Evolutionary conservation across 1,284 basidiomycete genomes (phyloP), one percentile per base, ranked within the genome.

Genomic region (Microbotryum saponariae): DNA sequence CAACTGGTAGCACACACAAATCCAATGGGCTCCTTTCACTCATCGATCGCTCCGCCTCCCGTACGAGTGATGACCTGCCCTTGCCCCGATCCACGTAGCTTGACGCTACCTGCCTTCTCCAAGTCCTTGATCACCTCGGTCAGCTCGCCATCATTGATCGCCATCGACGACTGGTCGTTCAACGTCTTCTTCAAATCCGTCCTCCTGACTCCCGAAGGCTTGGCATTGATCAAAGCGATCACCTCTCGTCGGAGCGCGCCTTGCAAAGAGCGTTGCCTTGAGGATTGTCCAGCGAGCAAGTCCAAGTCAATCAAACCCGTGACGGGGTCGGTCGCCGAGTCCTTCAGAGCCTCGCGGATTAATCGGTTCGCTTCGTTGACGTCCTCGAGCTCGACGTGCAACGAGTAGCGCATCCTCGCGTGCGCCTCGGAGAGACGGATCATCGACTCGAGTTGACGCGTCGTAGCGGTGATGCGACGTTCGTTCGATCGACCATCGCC

Each of bases 271-370:
- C 92, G 81, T 76, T 93, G 87, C 42, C 90, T 85, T 63, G 83
- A 79, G 3, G 89, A 91, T 27, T 90, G 90, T 6, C 94, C 94
- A 74, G 92, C 94, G 73, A 98, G 84, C 71, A 98, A 77, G 64
- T 94, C 91, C 82, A 98, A 87, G 75, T 98, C 94, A 73, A 97
- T 91, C 79, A 91, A 87, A 59, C 93, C 93, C 2, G 93, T 97
- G 42, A 89, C 81, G 9, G 93, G 93, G 76, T 97, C 94, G 79
- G 92, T 91, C 66, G 77, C 77, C 20, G 73, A 74, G 66, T 92
- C 92, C 73, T 92, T 86, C 76, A 97, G 88, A 14, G 94, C 96
- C 74, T 96, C 89, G 58, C 89, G 85, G 85, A 98, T 97, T 66
- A 98, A 82, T 16, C 94, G 82, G 70, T 83, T 85, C 2, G 94